These are phyloP conservation scores for Psidium guajava DNA, from an alignment of 345 rosid genomes.

Conservation along the genomic window DNA sequence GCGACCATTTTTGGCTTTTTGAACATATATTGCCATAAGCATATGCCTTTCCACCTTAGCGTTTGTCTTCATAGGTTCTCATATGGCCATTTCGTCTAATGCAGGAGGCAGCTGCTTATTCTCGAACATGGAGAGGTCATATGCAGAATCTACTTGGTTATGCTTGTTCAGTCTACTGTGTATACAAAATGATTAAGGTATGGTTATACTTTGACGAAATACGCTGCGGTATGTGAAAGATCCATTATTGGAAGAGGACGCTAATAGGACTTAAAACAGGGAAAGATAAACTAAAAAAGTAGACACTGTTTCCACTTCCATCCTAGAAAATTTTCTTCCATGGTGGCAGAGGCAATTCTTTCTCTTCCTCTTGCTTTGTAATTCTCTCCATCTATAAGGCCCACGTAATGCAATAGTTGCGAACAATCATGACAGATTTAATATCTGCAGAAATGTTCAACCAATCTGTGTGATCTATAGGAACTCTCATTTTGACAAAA, in stretches of 20 bases:
- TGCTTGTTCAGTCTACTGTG: conserved; percentile 88
- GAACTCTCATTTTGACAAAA: not conserved
- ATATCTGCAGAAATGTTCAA: not conserved
- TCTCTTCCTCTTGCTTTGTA: not conserved
- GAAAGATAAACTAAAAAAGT: not conserved
- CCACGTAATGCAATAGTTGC: not conserved
- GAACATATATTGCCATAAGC: not conserved
- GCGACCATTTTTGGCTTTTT: not conserved
- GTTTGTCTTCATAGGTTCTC: not conserved
- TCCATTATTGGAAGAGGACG: not conserved
- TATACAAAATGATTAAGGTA: conserved; percentile 98
- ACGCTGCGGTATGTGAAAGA: not conserved
- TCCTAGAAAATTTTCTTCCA: not conserved
- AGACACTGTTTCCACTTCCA: not conserved
- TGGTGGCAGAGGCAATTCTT: not conserved
- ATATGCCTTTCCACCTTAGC: not conserved
- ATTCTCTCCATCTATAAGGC: not conserved
- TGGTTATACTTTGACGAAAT: not conserved
- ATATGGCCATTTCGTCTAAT: not conserved
- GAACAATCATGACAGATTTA: not conserved
- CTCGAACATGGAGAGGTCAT: conserved; percentile 96
- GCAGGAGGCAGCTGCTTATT: conserved; percentile 92
- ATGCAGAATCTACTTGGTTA: conserved; percentile 95
- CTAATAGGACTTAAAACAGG: not conserved
- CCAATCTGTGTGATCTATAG: not conserved